A percentile compares a stretch with the other conserved stretches of the same genome.
These are phyloP conservation scores for Saccharomyces cerevisiae DNA, from an alignment of 805 yeast species.

Conservation along the genomic window DNA sequence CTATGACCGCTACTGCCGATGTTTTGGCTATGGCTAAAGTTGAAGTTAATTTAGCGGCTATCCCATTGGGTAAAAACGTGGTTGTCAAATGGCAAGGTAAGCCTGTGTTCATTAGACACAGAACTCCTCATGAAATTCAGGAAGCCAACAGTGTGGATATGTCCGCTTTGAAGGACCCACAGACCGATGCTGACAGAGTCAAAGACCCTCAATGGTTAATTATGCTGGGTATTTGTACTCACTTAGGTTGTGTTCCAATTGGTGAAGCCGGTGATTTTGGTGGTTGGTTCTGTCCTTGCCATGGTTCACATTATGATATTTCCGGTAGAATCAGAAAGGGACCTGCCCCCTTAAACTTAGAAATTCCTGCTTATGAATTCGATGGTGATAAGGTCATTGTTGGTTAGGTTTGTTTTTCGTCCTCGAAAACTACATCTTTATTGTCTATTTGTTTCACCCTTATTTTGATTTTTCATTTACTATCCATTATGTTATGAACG, in stretches of 20 bases:
- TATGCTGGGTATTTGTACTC: slow-evolving; percentile 99
- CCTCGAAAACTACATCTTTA: neutral
- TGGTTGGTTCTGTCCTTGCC: slow-evolving; percentile 99
- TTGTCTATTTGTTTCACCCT: neutral
- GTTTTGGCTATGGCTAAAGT: slow-evolving; percentile 99
- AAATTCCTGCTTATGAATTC: slow-evolving; percentile 87
- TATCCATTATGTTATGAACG: neutral
- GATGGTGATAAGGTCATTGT: slow-evolving; percentile 76
- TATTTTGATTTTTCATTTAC: neutral
- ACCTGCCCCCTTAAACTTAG: slow-evolving; percentile 98
- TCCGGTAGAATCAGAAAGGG: slow-evolving; percentile 99
- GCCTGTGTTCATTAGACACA: slow-evolving; percentile 98
- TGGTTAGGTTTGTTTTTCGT: slow-evolving; percentile 48
- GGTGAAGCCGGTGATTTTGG: slow-evolving; percentile 99
- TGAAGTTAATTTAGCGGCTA: slow-evolving; percentile 86
- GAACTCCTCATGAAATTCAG: slow-evolving; percentile 85
- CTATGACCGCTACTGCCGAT: slow-evolving; percentile 98
- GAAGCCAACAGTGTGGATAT: slow-evolving; percentile 88
- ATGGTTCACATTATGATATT: slow-evolving; percentile 99
- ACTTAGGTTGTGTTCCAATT: slow-evolving; percentile 99
- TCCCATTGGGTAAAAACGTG: slow-evolving; percentile 96
- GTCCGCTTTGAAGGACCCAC: slow-evolving; percentile 82
- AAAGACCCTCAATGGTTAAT: slow-evolving; percentile 96
- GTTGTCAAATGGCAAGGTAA: slow-evolving; percentile 99
- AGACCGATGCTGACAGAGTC: slow-evolving; percentile 87